Percentiles rank a stretch among this genome's conserved stretches.
phyloP scores from a whole-genome alignment of 768 basidiomycete species.

The Mrakia blollopis region DNA sequence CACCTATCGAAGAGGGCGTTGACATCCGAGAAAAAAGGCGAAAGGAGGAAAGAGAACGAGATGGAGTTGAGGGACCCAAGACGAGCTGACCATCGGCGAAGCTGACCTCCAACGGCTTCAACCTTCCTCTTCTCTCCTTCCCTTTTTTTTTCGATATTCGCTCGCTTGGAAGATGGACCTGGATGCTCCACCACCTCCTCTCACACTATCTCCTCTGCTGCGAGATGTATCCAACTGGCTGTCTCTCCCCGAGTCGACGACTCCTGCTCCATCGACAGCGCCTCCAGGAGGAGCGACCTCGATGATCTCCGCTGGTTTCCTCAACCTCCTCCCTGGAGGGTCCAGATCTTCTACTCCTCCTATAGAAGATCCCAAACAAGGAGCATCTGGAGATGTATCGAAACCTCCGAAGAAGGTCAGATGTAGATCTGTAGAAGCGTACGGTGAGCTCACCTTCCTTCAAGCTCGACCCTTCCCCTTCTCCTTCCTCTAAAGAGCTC shows the following conservation, averaged over 20 bases:
- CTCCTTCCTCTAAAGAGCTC: neutral
- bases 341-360: neutral
- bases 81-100: too few species aligned
- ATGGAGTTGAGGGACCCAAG: too few species aligned
- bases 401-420: conserved; percentile 26
- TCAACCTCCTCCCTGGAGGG: conserved; percentile 14
- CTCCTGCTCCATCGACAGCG: neutral
- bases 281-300: neutral
- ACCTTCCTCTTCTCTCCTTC: neutral
- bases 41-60: too few species aligned
- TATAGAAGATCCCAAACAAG: neutral
- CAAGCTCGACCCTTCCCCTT: neutral
- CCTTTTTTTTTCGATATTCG: too few species aligned
- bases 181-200: neutral
- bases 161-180: conserved; percentile 12
- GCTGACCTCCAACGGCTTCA: neutral
- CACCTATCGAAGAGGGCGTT: too few species aligned
- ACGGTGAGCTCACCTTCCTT: conserved; percentile 15
- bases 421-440: conserved; percentile 25
- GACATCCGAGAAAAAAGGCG: too few species aligned
- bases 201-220: conserved; percentile 17
- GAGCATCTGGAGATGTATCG: neutral
- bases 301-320: conserved; percentile 9
- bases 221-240: conserved; percentile 26
- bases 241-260: neutral